phyloP scores from a whole-genome alignment of 768 basidiomycete species.

The Steccherinum ochraceum region DNA sequence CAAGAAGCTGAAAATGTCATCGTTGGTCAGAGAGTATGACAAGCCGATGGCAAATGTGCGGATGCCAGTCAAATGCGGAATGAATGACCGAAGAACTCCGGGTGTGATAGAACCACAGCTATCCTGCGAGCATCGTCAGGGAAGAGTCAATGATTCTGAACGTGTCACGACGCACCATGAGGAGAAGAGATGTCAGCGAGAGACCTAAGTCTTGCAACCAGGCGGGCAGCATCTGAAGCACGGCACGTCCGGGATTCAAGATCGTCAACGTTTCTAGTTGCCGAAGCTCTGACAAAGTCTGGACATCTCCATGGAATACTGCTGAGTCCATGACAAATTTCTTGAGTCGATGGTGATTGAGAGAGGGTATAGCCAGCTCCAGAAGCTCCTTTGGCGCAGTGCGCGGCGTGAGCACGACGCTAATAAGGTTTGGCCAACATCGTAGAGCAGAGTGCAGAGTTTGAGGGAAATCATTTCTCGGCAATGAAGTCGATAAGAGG shows the following conservation, averaged over 20 bases:
- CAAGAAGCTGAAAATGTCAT: slow-evolving; percentile 45
- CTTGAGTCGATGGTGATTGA: not conserved
- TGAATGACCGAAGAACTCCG: slow-evolving; percentile 42
- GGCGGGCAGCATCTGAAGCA: slow-evolving; percentile 20
- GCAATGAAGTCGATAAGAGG: too few species aligned
- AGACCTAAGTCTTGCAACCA: slow-evolving; percentile 35
- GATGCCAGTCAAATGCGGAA: slow-evolving; percentile 27
- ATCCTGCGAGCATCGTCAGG: slow-evolving; percentile 26
- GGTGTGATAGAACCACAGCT: slow-evolving; percentile 64
- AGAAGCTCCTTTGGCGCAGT: slow-evolving; percentile 5
- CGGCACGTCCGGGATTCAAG: slow-evolving; percentile 13
- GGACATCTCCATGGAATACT: slow-evolving; percentile 6
- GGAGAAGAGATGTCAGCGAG: slow-evolving; percentile 32
- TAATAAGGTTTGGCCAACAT: slow-evolving; percentile 7
- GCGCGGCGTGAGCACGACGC: slow-evolving; percentile 9
- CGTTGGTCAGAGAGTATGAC: slow-evolving; percentile 52
- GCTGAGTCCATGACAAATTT: slow-evolving; percentile 6
- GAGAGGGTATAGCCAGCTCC: slow-evolving; percentile 8
- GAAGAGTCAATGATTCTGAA: not conserved
- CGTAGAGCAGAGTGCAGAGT: slow-evolving; percentile 11
- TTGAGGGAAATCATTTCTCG: slow-evolving; percentile 8
- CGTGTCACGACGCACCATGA: slow-evolving; percentile 30
- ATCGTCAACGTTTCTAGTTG: slow-evolving; percentile 15
- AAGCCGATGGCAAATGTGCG: slow-evolving; percentile 43
- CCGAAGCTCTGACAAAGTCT: slow-evolving; percentile 9